Percentiles rank a stretch among this genome's conserved stretches.
phyloP scores from a whole-genome alignment of 768 basidiomycete genomes.

The Mycena chlorophos region DNA sequence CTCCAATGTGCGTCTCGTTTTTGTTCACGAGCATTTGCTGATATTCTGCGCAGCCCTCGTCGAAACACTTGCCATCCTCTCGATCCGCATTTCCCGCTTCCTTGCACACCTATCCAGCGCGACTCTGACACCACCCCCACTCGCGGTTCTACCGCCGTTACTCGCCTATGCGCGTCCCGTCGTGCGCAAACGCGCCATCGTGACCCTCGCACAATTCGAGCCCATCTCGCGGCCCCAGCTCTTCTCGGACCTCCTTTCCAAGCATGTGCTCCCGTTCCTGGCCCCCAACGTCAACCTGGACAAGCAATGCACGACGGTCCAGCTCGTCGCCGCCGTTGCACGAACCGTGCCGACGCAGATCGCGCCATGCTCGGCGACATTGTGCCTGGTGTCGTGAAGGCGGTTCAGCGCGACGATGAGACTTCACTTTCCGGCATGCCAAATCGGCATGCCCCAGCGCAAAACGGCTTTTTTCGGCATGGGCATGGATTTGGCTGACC shows the following conservation, averaged over 20 bases:
- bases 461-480: no score
- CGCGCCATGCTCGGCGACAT: conserved; percentile 57
- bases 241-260: conserved; percentile 60
- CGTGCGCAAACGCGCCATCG: conserved; percentile 90
- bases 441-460: no score
- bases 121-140: conserved; percentile 55
- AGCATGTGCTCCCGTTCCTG: conserved; percentile 62
- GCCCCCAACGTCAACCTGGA: conserved; percentile 53
- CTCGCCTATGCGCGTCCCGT: conserved; percentile 77
- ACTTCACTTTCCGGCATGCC: no score
- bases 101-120: conserved; percentile 62
- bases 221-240: conserved; percentile 65
- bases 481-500: no score
- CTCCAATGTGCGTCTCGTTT: conserved; percentile 55
- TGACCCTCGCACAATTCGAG: conserved; percentile 81
- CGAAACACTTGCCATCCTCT: conserved; percentile 82
- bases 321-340: conserved; percentile 77
- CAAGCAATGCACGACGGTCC: conserved; percentile 75
- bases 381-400: conserved; percentile 70
- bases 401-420: conserved; percentile 63
- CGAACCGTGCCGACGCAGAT: conserved; percentile 72
- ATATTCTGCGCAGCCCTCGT: conserved; percentile 55
- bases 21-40: conserved; percentile 18
- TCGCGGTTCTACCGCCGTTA: conserved; percentile 68
- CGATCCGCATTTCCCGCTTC: conserved; percentile 86